These are phyloP conservation scores for Termitomyces sp. DNA, from an alignment of 1,284 basidiomycete species.

Conservation along the genomic window DNA sequence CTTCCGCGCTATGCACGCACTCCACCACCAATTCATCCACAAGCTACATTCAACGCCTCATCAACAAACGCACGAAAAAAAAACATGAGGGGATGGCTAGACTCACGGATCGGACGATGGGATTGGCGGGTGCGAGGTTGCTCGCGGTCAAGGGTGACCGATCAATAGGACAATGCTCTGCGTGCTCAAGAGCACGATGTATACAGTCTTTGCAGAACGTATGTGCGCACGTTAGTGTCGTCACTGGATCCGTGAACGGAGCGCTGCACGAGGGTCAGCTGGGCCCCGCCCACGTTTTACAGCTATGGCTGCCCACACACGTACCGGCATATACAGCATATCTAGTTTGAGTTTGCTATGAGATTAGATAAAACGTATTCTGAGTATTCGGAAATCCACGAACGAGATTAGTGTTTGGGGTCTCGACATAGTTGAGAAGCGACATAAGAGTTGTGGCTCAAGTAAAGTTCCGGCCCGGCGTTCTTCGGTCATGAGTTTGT, in stretches of 20 bases:
- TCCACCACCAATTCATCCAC: slow-evolving; percentile 80
- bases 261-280: slow-evolving; percentile 32
- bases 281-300: no score
- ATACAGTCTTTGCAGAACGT: slow-evolving; percentile 84
- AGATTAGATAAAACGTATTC: background rate
- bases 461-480: background rate
- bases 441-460: slow-evolving; percentile 23
- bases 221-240: slow-evolving; percentile 71
- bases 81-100: slow-evolving; percentile 9
- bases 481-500: background rate
- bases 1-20: slow-evolving; percentile 54
- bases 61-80: background rate
- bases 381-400: slow-evolving; percentile 12
- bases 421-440: slow-evolving; percentile 46
- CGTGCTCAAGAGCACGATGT: slow-evolving; percentile 53
- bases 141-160: slow-evolving; percentile 52
- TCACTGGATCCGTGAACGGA: slow-evolving; percentile 72
- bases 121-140: slow-evolving; percentile 58
- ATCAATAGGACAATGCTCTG: slow-evolving; percentile 78
- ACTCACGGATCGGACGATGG: slow-evolving; percentile 70
- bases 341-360: slow-evolving; percentile 35
- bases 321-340: slow-evolving; percentile 81
- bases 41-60: slow-evolving; percentile 44
- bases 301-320: slow-evolving; percentile 16
- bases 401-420: slow-evolving; percentile 57